Base-by-base conservation (phyloP, 2,329 filamentous ascomycete species). In the Pseudopithomyces chartarum region DNA sequence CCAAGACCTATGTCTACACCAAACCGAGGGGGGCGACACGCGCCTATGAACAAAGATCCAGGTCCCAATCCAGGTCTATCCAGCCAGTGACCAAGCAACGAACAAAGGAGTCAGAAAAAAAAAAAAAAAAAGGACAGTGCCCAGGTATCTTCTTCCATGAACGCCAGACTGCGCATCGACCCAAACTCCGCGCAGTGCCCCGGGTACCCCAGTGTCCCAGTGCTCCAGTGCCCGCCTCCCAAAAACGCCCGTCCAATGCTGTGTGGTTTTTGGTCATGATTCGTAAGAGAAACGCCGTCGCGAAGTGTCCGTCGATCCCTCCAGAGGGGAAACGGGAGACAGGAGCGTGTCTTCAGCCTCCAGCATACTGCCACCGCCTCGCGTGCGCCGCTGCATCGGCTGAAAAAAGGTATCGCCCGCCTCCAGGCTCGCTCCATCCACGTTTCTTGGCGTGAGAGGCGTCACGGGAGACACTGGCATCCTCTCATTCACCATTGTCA, bases 221-320 rank as follows among this genome's bases (percentile, higher is more conserved):
- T 45, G 26, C 53, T 29, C 29, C 13, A 51, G 19, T 40, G 20
- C 38, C 48, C 44, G 7, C n/a, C 10, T 17, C 32, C 45, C 23
- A 51, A 57, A 57, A 57, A 57, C 52, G 50, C 49, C 48, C 33
- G 32, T 45, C 38, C 48, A 42, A 51, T 51, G 42, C 34, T 20
- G n/a, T 15, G 19, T 48, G 42, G 7, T 20, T 50, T 45, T 49
- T 33, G 33, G 38, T 74, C 66, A 74, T 72, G 62, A 68, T 63
- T 76, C 73, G 65, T 76, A 76, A 50, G 74, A 76, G 56, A 76
- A 76, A 7, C 74, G 68, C 62, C 73, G 70, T 50, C 73, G 61
- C 29, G 67, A 68, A 40, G 55, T 61, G 33, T 63, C 65, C n/a
- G 68, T 67, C 17, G 66, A 69, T 12, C 62, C 65, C 29, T 73